Evolutionary conservation across 768 basidiomycete species (phyloP), one percentile per base, ranked within the genome.

Genomic region (Suillus bovinus): DNA sequence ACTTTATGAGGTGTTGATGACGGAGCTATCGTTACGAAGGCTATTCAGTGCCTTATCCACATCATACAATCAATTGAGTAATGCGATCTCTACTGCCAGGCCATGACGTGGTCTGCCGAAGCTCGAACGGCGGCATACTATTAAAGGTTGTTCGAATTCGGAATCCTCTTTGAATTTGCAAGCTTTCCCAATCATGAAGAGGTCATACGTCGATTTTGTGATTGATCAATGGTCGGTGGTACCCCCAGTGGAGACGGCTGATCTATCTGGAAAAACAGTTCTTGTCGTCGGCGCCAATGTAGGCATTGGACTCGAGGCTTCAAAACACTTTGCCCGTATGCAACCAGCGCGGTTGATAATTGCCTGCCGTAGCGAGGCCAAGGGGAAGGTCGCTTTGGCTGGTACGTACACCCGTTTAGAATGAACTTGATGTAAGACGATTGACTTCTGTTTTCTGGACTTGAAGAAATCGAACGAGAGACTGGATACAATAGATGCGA

Each of bases 231-330:
- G 67, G 66, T 27, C 67, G 16, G 47, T 31, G 4, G 20, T 70
- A 0, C 64, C 68, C 16, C 57, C 69, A 4, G 68, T 65, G 0
- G 68, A 71, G n/a, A 44, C 7, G 5, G 63, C 42, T 0, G 68
- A 77, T 58, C 62, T 77, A 4, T 54, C 67, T 4, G 77, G 74
- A 4, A 71, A 74, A 52, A 74, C 69, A 0, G 70, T 77, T 49
- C 60, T 71, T 10, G 64, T 77, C 53, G 65, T 75, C 27, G 76
- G 76, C 0, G 74, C 73, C 22, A 78, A 76, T 60, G 62, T 66
- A 2, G 76, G 75, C 4, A 66, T 76, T 31, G 77, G 77, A 0
- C 67, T 77, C 4, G 74, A 77, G 52, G 69, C 71, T 0, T 64
- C 69, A 0, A 71, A 67, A 50, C 75, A 77, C 56, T 70, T 76